Evolutionary conservation across 371 early-diverging fungal species (phyloP), one percentile per base, ranked within the genome.

Genomic region (Saksenaea vasiformis): DNA sequence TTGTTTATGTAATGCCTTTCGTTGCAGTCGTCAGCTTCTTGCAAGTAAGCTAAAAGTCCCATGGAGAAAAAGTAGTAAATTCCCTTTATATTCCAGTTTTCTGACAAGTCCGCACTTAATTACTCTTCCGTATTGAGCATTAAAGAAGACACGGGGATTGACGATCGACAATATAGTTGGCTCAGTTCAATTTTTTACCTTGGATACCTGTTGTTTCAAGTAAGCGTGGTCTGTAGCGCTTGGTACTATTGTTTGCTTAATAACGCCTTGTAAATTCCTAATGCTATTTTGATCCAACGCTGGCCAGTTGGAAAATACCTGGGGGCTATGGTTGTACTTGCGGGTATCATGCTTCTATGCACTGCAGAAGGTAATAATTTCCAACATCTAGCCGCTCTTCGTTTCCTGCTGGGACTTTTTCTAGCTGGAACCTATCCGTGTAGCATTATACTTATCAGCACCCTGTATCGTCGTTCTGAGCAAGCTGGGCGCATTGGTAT

Each of bases 221-320:
- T 64, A 43, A 3, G 22, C 28, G 1, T 43, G 27, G 24, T n/a
- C 5, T 1, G n/a, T n/a, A n/a, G n/a, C n/a, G 0, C 19, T 38
- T 11, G 10, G 7, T 28, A 1, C 3, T 26, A n/a, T n/a, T n/a
- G n/a, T 27, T 24, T 13, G 19, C 24, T 11, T 7, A 31, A 4
- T 2, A 19, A 9, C 2, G 27, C 24, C 17, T 2, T 54, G 59
- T 60, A 73, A 70, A 19, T 60, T 11, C 62, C 58, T 0, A 80
- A 77, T 43, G 73, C 75, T 24, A 67, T 73, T 28, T 61, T 74
- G 2, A 56, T 80, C 2, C 80, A 80, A 61, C 69, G 70, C 34
- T 53, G 75, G 0, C 70, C 73, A 4, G 61, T 68, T 19, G 65
- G 39, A 4, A 63, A 61, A 35, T 75, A 77, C 38, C 58, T 77